phyloP scores from a whole-genome alignment of 345 rosid species.

The Dipteronia sinensis region DNA sequence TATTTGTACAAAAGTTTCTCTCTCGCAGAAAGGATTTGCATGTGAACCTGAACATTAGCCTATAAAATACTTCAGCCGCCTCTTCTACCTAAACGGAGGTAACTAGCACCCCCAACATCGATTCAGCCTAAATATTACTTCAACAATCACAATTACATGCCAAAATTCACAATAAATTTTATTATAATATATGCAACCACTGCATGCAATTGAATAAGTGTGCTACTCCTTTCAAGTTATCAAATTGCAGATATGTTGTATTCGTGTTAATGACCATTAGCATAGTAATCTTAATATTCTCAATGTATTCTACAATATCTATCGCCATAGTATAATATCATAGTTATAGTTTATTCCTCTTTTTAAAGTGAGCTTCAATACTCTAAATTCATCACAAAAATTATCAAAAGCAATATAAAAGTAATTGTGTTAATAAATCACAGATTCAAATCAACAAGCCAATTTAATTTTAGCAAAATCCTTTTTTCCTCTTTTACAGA shows the following conservation, averaged over 20 bases:
- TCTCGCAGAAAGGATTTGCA: background rate
- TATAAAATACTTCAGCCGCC: background rate
- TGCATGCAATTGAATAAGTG: background rate
- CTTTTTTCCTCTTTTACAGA: background rate
- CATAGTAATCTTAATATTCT: background rate
- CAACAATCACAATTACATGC: background rate
- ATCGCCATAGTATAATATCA: background rate
- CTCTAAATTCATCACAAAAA: background rate
- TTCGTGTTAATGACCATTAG: background rate
- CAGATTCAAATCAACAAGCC: background rate
- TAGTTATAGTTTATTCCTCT: background rate
- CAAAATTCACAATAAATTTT: background rate
- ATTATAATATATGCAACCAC: background rate
- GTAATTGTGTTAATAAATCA: background rate
- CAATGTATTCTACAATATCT: background rate
- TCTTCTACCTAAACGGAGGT: background rate
- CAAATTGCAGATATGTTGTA: background rate
- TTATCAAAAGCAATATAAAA: background rate
- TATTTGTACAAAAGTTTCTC: background rate
- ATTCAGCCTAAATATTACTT: constrained; percentile 8
- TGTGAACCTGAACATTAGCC: background rate
- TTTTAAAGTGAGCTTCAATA: background rate
- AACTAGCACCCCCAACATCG: background rate
- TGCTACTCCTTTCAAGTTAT: background rate
- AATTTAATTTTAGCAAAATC: background rate